Evolutionary conservation across 1,139 yeast species (phyloP).

Genomic region (Yamadazyma songkhlaensis): DNA sequence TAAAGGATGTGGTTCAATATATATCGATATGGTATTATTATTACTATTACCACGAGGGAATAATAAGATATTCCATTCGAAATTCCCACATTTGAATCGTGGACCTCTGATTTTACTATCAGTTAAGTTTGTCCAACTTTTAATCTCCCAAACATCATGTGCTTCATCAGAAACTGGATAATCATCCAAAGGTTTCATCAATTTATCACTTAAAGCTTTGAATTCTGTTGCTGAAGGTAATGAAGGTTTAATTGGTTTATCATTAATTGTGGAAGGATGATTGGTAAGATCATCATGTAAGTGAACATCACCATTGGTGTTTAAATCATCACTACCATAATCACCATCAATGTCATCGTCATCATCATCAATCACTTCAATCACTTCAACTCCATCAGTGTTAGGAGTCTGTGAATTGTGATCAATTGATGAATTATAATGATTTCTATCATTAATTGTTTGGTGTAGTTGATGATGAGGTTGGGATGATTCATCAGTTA

Average conservation of each 20-base stretch:
- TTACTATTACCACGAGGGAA: constrained; percentile 73
- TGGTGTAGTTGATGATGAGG: background rate
- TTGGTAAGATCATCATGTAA: background rate
- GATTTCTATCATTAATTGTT: background rate
- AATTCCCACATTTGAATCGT: constrained; percentile 62
- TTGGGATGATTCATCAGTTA: background rate
- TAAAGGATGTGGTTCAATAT: constrained; percentile 59
- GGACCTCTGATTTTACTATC: constrained; percentile 52
- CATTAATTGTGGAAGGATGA: too few relatives aligned
- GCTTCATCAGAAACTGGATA: constrained; percentile 40
- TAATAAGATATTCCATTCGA: constrained; percentile 69
- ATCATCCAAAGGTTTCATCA: constrained; percentile 44
- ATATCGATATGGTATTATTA: constrained; percentile 51
- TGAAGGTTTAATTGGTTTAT: background rate
- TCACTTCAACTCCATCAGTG: background rate
- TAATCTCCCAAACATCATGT: constrained; percentile 71
- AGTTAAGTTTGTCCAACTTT: constrained; percentile 56
- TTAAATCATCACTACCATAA: background rate
- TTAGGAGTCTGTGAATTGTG: background rate
- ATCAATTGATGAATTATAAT: background rate
- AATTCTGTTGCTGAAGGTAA: constrained; percentile 32
- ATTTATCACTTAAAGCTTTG: constrained; percentile 23
- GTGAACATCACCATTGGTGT: background rate
- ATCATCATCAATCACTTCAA: constrained; percentile 1
- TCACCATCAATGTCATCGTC: constrained; percentile 2